Conservation (phyloP, 2,329 filamentous ascomycete species). For the Mariannaea sp. region DNA sequence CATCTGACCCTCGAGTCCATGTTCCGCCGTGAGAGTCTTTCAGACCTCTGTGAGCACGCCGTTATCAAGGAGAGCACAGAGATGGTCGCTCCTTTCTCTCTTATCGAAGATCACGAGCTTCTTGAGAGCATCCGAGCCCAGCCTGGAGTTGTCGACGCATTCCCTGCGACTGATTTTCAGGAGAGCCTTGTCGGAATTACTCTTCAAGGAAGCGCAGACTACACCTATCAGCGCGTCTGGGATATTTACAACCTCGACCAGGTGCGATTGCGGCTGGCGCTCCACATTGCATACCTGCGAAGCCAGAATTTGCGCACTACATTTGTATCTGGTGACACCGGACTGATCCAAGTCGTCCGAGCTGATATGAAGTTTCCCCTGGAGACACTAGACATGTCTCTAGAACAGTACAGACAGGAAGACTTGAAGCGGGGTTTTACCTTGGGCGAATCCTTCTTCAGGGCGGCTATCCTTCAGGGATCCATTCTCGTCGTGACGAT, state of each 20-base stretch:
- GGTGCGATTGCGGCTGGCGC: constrained; percentile 5
- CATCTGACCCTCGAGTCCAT: constrained; percentile 13
- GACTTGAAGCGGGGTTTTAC: neutral
- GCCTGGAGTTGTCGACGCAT: constrained; percentile 23
- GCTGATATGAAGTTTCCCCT: neutral
- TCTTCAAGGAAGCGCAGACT: constrained; percentile 9
- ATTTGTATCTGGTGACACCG: constrained; percentile 14
- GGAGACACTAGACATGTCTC: neutral
- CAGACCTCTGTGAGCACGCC: neutral
- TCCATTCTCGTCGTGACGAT: constrained; percentile 36
- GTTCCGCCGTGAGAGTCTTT: neutral
- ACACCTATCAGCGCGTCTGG: constrained; percentile 28
- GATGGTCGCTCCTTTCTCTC: constrained; percentile 18
- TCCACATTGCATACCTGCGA: constrained; percentile 19
- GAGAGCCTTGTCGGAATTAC: constrained; percentile 25
- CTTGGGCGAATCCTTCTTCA: neutral
- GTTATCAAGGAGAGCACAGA: neutral
- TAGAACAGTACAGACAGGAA: neutral
- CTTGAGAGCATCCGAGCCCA: neutral
- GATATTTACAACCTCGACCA: constrained; percentile 18
- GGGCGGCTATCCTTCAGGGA: neutral
- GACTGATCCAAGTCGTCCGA: neutral
- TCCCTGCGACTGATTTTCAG: constrained; percentile 33
- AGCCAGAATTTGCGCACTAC: constrained; percentile 25
- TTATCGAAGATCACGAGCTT: constrained; percentile 8